Conservation (phyloP, 768 basidiomycete species). For the Podaxis carcinomalis region DNA sequence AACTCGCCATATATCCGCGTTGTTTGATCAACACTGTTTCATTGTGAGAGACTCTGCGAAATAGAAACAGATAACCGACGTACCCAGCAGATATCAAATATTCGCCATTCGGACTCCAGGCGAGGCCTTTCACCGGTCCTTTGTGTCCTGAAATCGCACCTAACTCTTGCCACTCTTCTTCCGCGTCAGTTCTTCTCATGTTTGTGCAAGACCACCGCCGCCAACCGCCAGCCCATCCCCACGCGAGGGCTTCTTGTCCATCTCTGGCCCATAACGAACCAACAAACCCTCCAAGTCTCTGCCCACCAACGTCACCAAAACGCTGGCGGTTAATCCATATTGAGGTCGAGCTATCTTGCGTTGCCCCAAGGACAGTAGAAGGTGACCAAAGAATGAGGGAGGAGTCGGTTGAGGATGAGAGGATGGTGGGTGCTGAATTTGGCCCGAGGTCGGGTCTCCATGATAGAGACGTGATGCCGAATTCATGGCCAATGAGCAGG, state of each 20-base stretch:
- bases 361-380: constrained; percentile 38
- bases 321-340: constrained; percentile 91
- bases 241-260: constrained; percentile 67
- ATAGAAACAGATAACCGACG: constrained; percentile 17
- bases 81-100: constrained; percentile 87
- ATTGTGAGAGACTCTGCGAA: constrained; percentile 6
- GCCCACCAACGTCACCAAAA: constrained; percentile 93
- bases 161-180: constrained; percentile 65
- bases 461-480: constrained; percentile 80
- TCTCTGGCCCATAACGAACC: constrained; percentile 77
- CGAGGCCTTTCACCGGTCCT: constrained; percentile 71
- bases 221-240: constrained; percentile 96
- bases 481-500: constrained; percentile 93
- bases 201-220: constrained; percentile 67
- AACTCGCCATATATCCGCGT: constrained; percentile 79
- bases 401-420: constrained; percentile 95
- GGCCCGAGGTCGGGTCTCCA: constrained; percentile 55
- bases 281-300: constrained; percentile 88
- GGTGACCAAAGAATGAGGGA: constrained; percentile 95
- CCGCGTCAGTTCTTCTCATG: constrained; percentile 14
- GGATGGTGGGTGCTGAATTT: constrained; percentile 44
- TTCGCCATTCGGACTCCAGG: constrained; percentile 84
- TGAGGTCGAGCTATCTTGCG: constrained; percentile 41
- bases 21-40: constrained; percentile 79
- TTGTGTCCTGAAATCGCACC: constrained; percentile 86